Percentiles rank a stretch among this genome's conserved stretches.
Evolutionary conservation across 495 filamentous ascomycete genomes (phyloP).

Genomic region (Penicillium pancosmium): DNA sequence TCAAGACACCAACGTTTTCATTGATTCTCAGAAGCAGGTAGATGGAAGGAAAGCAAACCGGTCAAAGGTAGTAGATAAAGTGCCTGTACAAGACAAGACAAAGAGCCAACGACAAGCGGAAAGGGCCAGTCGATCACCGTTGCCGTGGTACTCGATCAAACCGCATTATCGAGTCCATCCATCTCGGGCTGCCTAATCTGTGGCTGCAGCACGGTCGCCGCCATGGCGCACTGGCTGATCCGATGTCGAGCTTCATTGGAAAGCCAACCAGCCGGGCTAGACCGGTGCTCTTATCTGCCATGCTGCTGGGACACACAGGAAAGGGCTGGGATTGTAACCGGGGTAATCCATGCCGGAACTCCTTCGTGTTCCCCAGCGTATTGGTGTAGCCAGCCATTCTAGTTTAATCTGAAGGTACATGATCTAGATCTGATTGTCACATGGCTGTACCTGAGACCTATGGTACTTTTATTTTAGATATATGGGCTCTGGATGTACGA

Average conservation of each 20-base stretch:
- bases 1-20: too few species aligned
- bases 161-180: conserved; percentile 1
- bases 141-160: conserved; percentile 9
- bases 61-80: too few species aligned
- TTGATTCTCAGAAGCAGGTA: too few species aligned
- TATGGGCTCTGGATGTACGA: too few species aligned
- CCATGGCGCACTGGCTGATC: background rate
- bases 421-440: conserved; percentile 1
- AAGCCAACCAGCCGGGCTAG: conserved; percentile 5
- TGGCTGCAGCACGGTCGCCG: conserved; percentile 13
- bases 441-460: conserved; percentile 3
- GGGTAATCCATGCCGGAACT: conserved; percentile 6
- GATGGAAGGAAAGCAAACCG: too few species aligned
- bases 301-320: conserved; percentile 1
- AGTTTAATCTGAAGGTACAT: conserved; percentile 4
- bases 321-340: background rate
- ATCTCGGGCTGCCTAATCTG: conserved; percentile 5
- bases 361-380: conserved; percentile 1
- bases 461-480: conserved; percentile 1
- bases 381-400: conserved; percentile 1
- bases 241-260: conserved; percentile 2
- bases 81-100: background rate
- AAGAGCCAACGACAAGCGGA: background rate
- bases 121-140: conserved; percentile 6
- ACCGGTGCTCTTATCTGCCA: conserved; percentile 4